These are phyloP conservation scores for Boletus rubescentipes DNA, from an alignment of 768 basidiomycete genomes.

Conservation along the genomic window DNA sequence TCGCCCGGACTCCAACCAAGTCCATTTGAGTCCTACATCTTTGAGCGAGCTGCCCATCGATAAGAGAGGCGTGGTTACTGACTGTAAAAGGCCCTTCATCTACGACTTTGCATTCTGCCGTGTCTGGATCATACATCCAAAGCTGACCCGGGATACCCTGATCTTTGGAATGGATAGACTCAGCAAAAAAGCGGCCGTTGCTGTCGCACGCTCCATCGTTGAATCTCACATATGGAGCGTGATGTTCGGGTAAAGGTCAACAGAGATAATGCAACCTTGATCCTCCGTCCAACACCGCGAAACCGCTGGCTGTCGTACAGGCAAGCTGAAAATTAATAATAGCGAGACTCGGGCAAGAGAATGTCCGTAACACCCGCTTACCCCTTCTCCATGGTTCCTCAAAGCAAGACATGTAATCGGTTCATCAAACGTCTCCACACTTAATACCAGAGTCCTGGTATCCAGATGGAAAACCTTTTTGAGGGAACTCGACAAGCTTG, in stretches of 20 bases:
- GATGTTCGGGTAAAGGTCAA: conserved; percentile 47
- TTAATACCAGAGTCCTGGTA: conserved; percentile 38
- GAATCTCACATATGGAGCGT: conserved; percentile 52
- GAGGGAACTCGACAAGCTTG: neutral
- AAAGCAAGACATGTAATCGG: conserved; percentile 59
- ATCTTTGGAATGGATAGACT: conserved; percentile 54
- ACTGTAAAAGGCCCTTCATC: conserved; percentile 70
- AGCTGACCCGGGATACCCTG: conserved; percentile 54
- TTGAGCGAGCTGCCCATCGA: neutral
- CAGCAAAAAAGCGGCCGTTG: conserved; percentile 63
- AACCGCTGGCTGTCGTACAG: conserved; percentile 23
- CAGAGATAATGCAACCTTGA: conserved; percentile 50
- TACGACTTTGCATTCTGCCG: conserved; percentile 46
- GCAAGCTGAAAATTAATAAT: conserved; percentile 12
- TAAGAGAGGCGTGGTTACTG: conserved; percentile 19
- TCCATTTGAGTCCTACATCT: conserved; percentile 19
- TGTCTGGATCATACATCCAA: conserved; percentile 56
- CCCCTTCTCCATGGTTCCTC: conserved; percentile 38
- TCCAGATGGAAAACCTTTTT: conserved; percentile 38
- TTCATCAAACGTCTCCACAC: conserved; percentile 51
- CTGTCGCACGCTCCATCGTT: conserved; percentile 72
- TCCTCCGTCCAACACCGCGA: conserved; percentile 14
- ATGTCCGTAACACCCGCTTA: neutral
- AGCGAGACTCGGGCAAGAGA: neutral
- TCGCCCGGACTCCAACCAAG: conserved; percentile 23